Evolutionary conservation across 2,329 filamentous ascomycete genomes (phyloP), one percentile per base, ranked within the genome.

Genomic region (Neofusicoccum parvum): DNA sequence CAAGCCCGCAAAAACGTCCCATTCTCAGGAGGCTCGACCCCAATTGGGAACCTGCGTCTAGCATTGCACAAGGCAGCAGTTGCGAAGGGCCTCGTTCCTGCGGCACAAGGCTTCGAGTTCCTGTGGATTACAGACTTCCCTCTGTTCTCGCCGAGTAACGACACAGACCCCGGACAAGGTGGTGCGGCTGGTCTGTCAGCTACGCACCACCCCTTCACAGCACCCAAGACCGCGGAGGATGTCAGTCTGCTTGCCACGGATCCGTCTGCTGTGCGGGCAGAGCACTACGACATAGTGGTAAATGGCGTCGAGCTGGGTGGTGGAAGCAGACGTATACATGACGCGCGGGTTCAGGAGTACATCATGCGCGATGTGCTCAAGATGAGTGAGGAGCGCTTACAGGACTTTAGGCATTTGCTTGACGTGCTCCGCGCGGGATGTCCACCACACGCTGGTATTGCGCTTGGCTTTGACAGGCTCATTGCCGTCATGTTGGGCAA

Each of bases 181-280:
- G 93, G 93, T 17, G 78, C 83, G 0, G 88, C 93, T 0, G 93
- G 94, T 4, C 88, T 98, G 72, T 88, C 90, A 10, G 89, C 94
- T 0, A 97, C 94, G 0, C 95, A 99, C 74, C 95, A 99, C 75
- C 95, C 95, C 0, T 99, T 99, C 79, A 99, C 95, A 0, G 92
- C 95, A 0, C 95, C 95, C 0, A 87, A 91, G 41, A 87, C 87
- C 0, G 77, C 84, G 0, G 80, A 82, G 4, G 94, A 98, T 74
- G 85, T 96, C 15, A 89, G 92, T 45, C 79, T 92, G 0, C 86
- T 98, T 1, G 82, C 88, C 43, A 88, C 84, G 0, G 84, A 93
- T 46, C 94, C 95, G 0, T 82, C 92, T 0, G 79, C 84, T 53
- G 92, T 88, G 1, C 87, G 85, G 70, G 96, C 91, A 3, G 94